These are phyloP conservation scores for Claviceps quebecensis DNA, from an alignment of 2,329 filamentous ascomycete species.

Conservation along the genomic window DNA sequence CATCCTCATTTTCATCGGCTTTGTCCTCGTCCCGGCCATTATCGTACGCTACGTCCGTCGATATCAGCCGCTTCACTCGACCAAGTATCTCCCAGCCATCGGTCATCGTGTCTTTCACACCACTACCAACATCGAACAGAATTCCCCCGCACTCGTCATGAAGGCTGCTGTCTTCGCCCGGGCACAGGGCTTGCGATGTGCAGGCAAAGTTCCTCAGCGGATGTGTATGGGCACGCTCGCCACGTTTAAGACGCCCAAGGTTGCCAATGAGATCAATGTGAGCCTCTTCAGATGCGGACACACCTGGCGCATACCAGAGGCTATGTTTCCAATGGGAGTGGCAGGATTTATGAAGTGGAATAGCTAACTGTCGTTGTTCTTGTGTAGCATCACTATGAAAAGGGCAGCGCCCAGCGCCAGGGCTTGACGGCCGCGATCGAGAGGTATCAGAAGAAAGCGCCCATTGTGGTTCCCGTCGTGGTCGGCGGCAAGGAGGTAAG, in stretches of 20 bases:
- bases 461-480: conserved; percentile 68
- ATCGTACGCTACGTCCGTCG: too few relatives aligned
- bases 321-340: too few relatives aligned
- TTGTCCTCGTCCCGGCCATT: too few relatives aligned
- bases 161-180: conserved; percentile 21
- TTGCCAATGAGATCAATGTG: conserved; percentile 93
- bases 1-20: too few relatives aligned
- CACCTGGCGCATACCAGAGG: too few relatives aligned
- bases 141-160: conserved; percentile 12
- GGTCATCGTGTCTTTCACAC: neutral
- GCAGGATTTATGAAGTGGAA: too few relatives aligned
- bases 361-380: neutral
- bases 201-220: conserved; percentile 15
- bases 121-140: neutral
- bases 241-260: conserved; percentile 72
- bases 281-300: conserved; percentile 20
- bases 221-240: conserved; percentile 47
- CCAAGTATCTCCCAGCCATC: too few relatives aligned
- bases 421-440: conserved; percentile 63
- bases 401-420: conserved; percentile 66
- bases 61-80: too few relatives aligned
- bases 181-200: conserved; percentile 18
- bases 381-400: conserved; percentile 70
- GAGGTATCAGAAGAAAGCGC: conserved; percentile 50
- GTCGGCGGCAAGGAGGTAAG: conserved; percentile 69